Evolutionary conservation across 225 moss, liverwort and hornwort genomes (phyloP), one percentile per base, ranked within the genome.

Genomic region (Asterella californica): DNA sequence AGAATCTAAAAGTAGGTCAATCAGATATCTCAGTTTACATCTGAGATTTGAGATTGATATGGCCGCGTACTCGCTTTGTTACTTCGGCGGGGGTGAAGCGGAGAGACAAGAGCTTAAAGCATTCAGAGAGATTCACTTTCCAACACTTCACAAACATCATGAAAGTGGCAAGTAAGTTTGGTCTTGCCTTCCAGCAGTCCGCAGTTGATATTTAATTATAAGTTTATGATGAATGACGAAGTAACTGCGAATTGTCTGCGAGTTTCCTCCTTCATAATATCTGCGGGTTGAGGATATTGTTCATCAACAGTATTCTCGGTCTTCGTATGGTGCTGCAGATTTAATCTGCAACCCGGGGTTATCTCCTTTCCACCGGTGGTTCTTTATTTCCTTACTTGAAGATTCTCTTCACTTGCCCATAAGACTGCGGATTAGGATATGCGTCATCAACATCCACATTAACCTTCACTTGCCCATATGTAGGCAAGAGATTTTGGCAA

Each of bases 41-140:
- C 79, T 95, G 85, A 87, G 97, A 46, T 99, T 93, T 76, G 97
- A 99, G 88, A 92, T 93, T 75, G 97, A 99, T 74, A 99, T 99
- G 94, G 92, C 76, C 66, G 97, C 97, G 50, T 92, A 99, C 83
- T 99, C 97, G 2, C 80, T 93, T 76, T 99, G 97, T 80, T 92
- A 94, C 47, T 99, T 99, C 70, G 93, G 94, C 78, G 97, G 97
- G 48, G 97, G 97, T 75, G 92, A 90, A 70, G 53, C 75, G 47
- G 97, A 99, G 85, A 83, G 73, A 80, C 76, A 92, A 71, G 97
- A 99, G 81, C 92, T 99, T 63, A 86, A 84, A 77, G 87, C 83
- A 22, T 99, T 89, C 79, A 90, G 97, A 57, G 83, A 86, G 71
- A 18, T 76, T 49, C 99, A 95, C 83, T 99, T 99, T 49, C 95